Conservation (phyloP, 1,284 basidiomycete species). For the Sparassis latifolia region DNA sequence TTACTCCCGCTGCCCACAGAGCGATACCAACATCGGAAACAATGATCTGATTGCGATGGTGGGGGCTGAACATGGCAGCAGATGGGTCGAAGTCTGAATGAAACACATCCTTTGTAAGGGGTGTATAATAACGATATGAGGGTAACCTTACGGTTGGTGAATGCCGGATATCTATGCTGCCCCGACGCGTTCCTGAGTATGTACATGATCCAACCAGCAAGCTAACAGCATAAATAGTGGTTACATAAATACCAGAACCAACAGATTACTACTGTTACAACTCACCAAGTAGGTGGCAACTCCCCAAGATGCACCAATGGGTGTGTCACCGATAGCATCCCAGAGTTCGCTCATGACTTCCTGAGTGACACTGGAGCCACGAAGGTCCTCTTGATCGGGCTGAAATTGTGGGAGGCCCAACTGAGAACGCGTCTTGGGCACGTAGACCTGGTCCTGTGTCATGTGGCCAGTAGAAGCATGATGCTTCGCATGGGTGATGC, state of each 20-base stretch:
- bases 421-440: slow-evolving; percentile 84
- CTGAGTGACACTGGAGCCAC: slow-evolving; percentile 64
- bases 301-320: slow-evolving; percentile 69
- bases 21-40: slow-evolving; percentile 83
- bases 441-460: slow-evolving; percentile 96
- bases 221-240: slow-evolving; percentile 30
- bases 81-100: slow-evolving; percentile 73
- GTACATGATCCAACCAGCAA: slow-evolving; percentile 87
- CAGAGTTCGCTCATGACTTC: slow-evolving; percentile 74
- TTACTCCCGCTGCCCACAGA: slow-evolving; percentile 64
- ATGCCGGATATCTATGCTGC: slow-evolving; percentile 77
- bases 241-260: neutral
- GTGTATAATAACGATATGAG: neutral
- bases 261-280: neutral
- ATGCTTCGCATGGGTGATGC: slow-evolving; percentile 94
- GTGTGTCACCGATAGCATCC: slow-evolving; percentile 92
- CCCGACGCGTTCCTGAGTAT: slow-evolving; percentile 84
- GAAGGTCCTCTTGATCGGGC: slow-evolving; percentile 60
- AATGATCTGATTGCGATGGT: slow-evolving; percentile 78
- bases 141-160: slow-evolving; percentile 72
- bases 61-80: slow-evolving; percentile 80
- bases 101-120: neutral
- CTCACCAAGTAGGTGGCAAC: slow-evolving; percentile 69
- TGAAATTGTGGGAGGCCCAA: slow-evolving; percentile 59
- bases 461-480: slow-evolving; percentile 95